Conservation (phyloP, 139 green algal species). For the Picochlorum costavermella region DNA sequence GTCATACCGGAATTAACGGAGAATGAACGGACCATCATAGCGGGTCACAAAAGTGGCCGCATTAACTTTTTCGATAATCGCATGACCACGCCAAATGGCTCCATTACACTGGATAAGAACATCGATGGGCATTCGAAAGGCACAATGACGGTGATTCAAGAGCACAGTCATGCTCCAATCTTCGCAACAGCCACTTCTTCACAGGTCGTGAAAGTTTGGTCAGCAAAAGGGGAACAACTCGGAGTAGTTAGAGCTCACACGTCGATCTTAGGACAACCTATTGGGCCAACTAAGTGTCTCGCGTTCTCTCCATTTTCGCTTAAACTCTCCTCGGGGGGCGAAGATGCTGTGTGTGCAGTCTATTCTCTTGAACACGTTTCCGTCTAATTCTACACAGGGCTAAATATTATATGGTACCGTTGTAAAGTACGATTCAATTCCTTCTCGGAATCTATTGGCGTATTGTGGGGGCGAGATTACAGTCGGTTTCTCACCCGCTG, state of each 20-base stretch:
- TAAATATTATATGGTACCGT: constrained; percentile 42
- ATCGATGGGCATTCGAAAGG: constrained; percentile 68
- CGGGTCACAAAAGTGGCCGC: constrained; percentile 41
- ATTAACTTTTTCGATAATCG: constrained; percentile 62
- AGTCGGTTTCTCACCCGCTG: constrained; percentile 69
- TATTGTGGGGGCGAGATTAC: constrained; percentile 94
- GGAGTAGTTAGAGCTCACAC: constrained; percentile 59
- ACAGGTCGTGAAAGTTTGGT: constrained; percentile 58
- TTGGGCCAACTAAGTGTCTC: constrained; percentile 67
- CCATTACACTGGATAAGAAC: neutral
- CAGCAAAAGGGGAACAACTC: constrained; percentile 43
- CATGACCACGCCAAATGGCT: neutral
- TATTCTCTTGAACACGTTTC: constrained; percentile 25
- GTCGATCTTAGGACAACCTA: constrained; percentile 45
- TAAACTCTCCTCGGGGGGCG: constrained; percentile 59
- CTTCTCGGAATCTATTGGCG: constrained; percentile 66
- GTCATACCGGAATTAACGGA: neutral
- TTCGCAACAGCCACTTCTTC: constrained; percentile 63
- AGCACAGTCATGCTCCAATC: constrained; percentile 67
- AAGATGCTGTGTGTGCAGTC: constrained; percentile 42
- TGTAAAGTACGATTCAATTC: constrained; percentile 67
- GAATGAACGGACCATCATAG: no score
- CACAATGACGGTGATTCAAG: constrained; percentile 58
- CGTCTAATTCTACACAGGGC: neutral
- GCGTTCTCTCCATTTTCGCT: constrained; percentile 79